Evolutionary conservation across 2,329 filamentous ascomycete genomes (phyloP).

Genomic region (Neofusicoccum sp.): DNA sequence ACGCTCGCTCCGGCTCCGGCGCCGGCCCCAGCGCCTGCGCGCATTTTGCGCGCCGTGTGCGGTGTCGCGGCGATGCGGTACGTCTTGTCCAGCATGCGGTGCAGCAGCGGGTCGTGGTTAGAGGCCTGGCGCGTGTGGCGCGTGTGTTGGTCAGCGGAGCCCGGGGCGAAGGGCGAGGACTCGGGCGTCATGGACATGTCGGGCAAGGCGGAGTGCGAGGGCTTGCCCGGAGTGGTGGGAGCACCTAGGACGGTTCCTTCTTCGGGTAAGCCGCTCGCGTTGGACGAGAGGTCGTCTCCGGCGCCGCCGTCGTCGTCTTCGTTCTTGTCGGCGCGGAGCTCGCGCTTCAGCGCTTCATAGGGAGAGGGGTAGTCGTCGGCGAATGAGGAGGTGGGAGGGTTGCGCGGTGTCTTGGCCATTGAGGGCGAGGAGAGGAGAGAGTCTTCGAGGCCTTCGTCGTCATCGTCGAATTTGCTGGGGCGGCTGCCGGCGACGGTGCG

Average conservation of each 20-base stretch:
- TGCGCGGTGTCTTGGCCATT: conserved; percentile 54
- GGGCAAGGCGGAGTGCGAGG: conserved; percentile 33
- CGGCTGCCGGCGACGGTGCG: conserved; percentile 42
- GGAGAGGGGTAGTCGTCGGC: conserved; percentile 71
- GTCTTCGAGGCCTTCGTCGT: conserved; percentile 46
- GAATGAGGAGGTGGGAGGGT: conserved; percentile 39
- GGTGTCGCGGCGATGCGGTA: conserved; percentile 93
- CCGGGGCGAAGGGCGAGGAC: conserved; percentile 54
- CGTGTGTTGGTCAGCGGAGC: conserved; percentile 38
- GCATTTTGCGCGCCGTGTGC: conserved; percentile 54
- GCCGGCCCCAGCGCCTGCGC: background rate
- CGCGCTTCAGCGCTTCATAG: conserved; percentile 70
- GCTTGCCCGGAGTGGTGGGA: conserved; percentile 37
- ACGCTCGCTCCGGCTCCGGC: conserved; percentile 36
- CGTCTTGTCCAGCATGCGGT: conserved; percentile 91
- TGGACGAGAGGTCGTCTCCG: conserved; percentile 20
- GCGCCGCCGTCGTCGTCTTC: conserved; percentile 35
- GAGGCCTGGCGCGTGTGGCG: conserved; percentile 37
- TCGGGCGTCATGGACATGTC: conserved; percentile 43
- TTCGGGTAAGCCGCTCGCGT: conserved; percentile 27
- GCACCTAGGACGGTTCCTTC: conserved; percentile 24
- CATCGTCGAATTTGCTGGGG: conserved; percentile 29
- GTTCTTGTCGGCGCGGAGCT: conserved; percentile 51
- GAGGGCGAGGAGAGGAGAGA: conserved; percentile 65
- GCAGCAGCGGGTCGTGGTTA: conserved; percentile 74